phyloP scores from a whole-genome alignment of 345 rosid genomes.

The Mallotus nudiflorus region DNA sequence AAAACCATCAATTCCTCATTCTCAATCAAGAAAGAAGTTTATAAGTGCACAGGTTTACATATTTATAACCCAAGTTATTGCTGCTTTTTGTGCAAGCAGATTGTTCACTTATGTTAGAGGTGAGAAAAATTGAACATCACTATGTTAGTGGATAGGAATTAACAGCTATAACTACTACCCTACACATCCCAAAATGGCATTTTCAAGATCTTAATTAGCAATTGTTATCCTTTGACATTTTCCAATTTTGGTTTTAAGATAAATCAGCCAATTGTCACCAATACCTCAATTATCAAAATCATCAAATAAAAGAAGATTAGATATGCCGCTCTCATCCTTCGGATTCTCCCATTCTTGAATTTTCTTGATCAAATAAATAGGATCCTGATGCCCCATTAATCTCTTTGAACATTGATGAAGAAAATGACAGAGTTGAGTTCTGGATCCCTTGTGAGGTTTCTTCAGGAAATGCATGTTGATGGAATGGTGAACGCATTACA shows the following conservation, averaged over 20 bases:
- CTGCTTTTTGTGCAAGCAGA: too few species aligned
- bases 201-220: background rate
- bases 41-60: too few species aligned
- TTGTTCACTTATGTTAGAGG: background rate
- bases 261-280: background rate
- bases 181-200: background rate
- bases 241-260: background rate
- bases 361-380: constrained; percentile 13
- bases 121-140: background rate
- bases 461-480: constrained; percentile 47
- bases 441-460: constrained; percentile 63
- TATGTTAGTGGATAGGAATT: background rate
- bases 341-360: background rate
- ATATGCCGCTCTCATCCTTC: background rate
- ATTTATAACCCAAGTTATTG: too few species aligned
- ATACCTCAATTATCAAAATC: background rate
- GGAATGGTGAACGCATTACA: constrained; percentile 17
- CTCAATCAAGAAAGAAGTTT: too few species aligned
- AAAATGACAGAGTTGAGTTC: constrained; percentile 49
- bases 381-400: background rate
- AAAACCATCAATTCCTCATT: too few species aligned
- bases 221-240: background rate
- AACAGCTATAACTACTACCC: background rate
- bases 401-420: background rate
- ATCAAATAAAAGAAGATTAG: background rate